Evolutionary conservation across 306 rosid species (phyloP).

Genomic region (Abrus pulchellus): DNA sequence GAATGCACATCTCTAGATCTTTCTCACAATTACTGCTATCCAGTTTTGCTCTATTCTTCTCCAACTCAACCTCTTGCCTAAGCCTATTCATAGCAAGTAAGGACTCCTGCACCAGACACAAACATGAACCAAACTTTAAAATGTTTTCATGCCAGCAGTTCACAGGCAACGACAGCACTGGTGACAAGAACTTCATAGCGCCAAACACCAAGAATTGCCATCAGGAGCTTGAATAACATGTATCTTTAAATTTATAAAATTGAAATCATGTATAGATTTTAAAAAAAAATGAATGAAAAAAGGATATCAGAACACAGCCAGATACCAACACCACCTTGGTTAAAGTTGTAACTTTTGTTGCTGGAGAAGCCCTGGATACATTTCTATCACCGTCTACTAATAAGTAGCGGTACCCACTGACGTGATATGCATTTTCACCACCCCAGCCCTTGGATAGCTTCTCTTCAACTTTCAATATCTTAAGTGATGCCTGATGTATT

Average conservation of each 20-base stretch:
- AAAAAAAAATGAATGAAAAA: background rate
- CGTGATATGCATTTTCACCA: constrained; percentile 98
- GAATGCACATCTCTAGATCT: constrained; percentile 85
- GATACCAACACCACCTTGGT: constrained; percentile 64
- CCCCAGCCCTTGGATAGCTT: constrained; percentile 98
- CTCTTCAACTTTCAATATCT: constrained; percentile 92
- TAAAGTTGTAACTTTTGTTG: constrained; percentile 91
- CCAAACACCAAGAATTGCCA: constrained; percentile 34
- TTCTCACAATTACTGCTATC: constrained; percentile 64
- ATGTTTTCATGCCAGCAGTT: constrained; percentile 21
- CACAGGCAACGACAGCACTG: constrained; percentile 26
- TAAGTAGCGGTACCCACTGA: constrained; percentile 90
- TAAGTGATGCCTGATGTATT: constrained; percentile 73
- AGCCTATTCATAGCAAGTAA: constrained; percentile 86
- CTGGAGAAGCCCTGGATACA: constrained; percentile 95
- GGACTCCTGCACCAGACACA: constrained; percentile 72
- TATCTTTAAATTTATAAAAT: constrained; percentile 33
- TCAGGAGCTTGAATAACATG: constrained; percentile 36
- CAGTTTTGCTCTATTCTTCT: constrained; percentile 71
- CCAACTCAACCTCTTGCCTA: constrained; percentile 91
- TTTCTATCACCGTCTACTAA: constrained; percentile 84
- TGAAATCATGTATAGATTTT: constrained; percentile 2
- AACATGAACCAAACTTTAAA: constrained; percentile 39
- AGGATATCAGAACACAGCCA: constrained; percentile 9
- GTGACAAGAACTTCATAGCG: background rate